Base-by-base conservation (phyloP, 1,284 basidiomycete genomes). In the Amylostereum areolatum region DNA sequence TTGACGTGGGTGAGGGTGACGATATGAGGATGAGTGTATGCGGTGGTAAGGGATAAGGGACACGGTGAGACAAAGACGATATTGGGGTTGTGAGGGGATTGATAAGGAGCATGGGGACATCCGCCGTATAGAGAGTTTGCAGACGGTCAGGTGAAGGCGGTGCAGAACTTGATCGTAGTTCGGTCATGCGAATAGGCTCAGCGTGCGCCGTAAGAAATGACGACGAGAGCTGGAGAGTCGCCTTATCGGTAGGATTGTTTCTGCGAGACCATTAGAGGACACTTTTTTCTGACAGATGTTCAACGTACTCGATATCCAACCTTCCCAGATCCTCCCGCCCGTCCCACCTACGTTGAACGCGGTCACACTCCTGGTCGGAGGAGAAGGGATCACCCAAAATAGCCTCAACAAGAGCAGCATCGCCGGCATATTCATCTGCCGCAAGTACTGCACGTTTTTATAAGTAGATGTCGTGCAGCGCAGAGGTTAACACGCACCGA, bases 351-450 rank as follows among this genome's bases (percentile, higher is more conserved):
- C 57, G 40, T 52, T 43, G 41, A 10, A 54, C 46, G 4, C 40
- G 47, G 18, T 66, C 61, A 43, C 66, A 71, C 50, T 75, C 69
- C 11, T 62, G 57, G 50, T 79, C 73, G 9, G 78, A 76, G 2
- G 71, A 69, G 52, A 89, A 75, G 8, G 84, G 85, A 48, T 86
- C 79, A 45, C 82, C 75, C n/a, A 89, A 65, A 18, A 89, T 66
- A 3, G 83, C 82, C 3, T 77, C 77, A n/a, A 89, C 74, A 2
- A 89, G 63, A 36, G 81, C 75, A 43, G 67, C 63, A 6, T 78
- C 69, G 36, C 68, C 69, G 12, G 81, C 71, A 61, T 66, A 72
- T 55, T 75, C 64, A 59, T 82, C 77, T 45, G 74, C 58, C 6
- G 77, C 75, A 57, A 73, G 78, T 4, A 87, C 85, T 85, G 51